Conservation (phyloP, 148 eudicot genomes). For the Linanthus parryae region DNA sequence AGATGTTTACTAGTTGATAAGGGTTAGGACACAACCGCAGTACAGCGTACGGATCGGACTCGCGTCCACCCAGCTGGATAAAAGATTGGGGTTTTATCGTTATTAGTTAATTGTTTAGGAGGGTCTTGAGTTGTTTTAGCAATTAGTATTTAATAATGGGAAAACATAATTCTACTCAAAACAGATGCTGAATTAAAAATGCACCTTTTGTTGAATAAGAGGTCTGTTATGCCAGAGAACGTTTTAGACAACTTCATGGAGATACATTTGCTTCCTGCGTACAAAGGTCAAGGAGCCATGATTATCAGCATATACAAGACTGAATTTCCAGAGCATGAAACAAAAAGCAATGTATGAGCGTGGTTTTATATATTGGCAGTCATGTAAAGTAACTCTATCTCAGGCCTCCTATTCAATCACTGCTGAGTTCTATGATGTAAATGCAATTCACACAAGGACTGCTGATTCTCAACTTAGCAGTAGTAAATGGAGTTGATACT, state of each 20-base stretch:
- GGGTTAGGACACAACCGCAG: neutral
- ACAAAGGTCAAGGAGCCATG: neutral
- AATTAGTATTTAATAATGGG: neutral
- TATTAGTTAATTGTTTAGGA: too few species aligned
- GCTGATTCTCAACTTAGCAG: too few species aligned
- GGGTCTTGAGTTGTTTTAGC: too few species aligned
- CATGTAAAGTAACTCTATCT: neutral
- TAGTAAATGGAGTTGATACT: too few species aligned
- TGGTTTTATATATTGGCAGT: neutral
- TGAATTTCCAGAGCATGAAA: neutral
- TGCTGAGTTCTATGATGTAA: neutral
- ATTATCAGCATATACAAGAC: neutral
- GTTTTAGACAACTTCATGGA: conserved; percentile 56
- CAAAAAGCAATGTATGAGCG: neutral
- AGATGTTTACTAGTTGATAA: too few species aligned
- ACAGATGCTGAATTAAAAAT: neutral
- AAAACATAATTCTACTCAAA: neutral
- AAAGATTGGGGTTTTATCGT: too few species aligned
- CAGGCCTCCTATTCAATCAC: neutral
- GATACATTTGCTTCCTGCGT: conserved; percentile 45
- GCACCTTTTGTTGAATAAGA: conserved; percentile 72
- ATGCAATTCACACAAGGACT: neutral
- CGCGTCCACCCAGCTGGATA: neutral
- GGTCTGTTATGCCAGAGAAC: conserved; percentile 52
- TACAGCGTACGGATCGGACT: neutral